A percentile compares a stretch with the other conserved stretches of the same genome.
phyloP scores from a whole-genome alignment of 495 filamentous ascomycete species.

The Trichoderma orchidacearum region DNA sequence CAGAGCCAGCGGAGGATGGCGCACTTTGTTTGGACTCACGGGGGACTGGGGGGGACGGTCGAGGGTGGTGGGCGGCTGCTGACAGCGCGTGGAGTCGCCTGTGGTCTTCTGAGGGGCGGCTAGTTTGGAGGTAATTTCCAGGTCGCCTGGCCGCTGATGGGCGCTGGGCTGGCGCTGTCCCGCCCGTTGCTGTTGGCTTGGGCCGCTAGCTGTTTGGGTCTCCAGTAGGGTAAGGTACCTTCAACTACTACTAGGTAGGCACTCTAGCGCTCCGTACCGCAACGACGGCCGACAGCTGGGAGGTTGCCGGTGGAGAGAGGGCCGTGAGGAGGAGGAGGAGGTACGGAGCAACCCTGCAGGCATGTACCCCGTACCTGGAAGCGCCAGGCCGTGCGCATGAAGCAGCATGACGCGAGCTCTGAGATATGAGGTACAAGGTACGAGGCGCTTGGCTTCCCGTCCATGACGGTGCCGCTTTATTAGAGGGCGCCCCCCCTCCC shows the following conservation, averaged over 20 bases:
- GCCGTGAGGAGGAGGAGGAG: no score
- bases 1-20: neutral
- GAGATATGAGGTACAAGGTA: neutral
- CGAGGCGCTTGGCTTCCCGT: neutral
- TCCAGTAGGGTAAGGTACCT: neutral
- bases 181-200: neutral
- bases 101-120: neutral
- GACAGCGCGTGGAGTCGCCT: constrained; percentile 1
- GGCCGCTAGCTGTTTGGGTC: neutral
- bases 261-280: no score
- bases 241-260: no score
- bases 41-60: neutral
- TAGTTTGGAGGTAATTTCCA: neutral
- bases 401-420: no score
- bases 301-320: no score
- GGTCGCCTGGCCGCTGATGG: neutral
- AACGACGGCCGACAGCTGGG: no score
- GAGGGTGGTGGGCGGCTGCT: neutral
- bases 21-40: constrained; percentile 1
- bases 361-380: no score
- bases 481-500: neutral
- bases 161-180: no score
- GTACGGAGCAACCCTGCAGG: no score
- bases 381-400: no score
- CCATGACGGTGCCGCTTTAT: neutral